Base-by-base conservation (phyloP, 1,139 yeast genomes). In the Candida dubliniensis region DNA sequence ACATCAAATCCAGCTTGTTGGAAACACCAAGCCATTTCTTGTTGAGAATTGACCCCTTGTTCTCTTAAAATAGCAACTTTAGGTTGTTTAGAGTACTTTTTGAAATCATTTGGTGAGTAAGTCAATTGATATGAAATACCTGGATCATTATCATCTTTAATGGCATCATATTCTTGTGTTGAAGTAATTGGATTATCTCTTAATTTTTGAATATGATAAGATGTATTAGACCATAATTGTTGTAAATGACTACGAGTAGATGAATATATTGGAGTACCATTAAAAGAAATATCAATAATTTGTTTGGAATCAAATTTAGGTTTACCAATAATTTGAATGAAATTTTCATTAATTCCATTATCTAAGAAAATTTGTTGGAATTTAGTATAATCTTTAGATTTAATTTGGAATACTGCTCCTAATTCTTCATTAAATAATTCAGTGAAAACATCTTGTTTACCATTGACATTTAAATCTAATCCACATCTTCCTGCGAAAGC, bases 21-120 rank as follows among this genome's bases (percentile, higher is more conserved):
- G 79, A 93, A 90, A 49, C 95, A 82, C 89, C 95, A 91, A 1
- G 99, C 97, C 98, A 95, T 91, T 70, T 95, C 99, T 75, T 86
- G 88, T 66, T 93, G 96, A 29, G 98, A 96, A 64, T 95, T 95
- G 44, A 93, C 97, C 70, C 99, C 99, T 71, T 95, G 99, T 64
- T 95, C 99, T 71, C 99, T 87, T 60, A 95, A 76, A 48, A 95
- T 90, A 31, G 99, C 99, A 52, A 95, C 99, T 67, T 82, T 85
- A 40, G 99, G 99, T 18, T 31, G 36, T 60, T 74, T 49, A 8
- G 48, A 40, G 36, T 81, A 82, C 29, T 53, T 38, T 38, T 46
- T 50, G 33, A 33, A 37, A 18, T 43, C 45, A 11, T 38, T 34
- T 33, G 53, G 53, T 47, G 81, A 76, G 59, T 71, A 93, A 3